Conservation (phyloP, 495 filamentous ascomycete genomes). For the Alectoria sarmentosa region DNA sequence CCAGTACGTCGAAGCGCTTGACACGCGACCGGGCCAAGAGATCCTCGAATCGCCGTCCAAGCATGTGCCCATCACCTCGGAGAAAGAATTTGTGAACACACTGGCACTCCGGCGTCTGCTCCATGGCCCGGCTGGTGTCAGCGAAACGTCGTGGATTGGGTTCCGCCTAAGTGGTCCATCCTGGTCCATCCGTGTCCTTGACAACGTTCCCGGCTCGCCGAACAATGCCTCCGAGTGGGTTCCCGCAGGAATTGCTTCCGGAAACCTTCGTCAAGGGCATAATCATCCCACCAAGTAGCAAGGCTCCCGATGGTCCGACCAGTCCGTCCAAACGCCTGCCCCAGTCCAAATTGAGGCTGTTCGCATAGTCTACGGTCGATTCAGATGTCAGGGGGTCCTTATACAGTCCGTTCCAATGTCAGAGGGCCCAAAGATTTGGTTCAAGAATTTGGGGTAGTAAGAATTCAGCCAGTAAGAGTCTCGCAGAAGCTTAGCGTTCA, state of each 20-base stretch:
- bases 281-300: too few relatives aligned
- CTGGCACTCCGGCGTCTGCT: conserved; percentile 1
- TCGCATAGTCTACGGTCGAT: too few relatives aligned
- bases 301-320: too few relatives aligned
- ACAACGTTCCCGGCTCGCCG: background rate
- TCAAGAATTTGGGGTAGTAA: too few relatives aligned
- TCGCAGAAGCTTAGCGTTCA: too few relatives aligned
- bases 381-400: too few relatives aligned
- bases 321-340: too few relatives aligned
- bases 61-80: background rate
- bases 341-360: too few relatives aligned
- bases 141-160: background rate
- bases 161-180: background rate
- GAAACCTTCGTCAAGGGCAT: conserved; percentile 3
- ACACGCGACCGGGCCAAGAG: background rate
- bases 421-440: too few relatives aligned
- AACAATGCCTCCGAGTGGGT: background rate
- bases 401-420: too few relatives aligned
- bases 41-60: background rate
- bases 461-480: too few relatives aligned
- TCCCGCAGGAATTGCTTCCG: background rate
- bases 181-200: background rate
- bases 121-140: conserved; percentile 3
- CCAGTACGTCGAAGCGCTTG: background rate
- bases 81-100: background rate